Evolutionary conservation across 345 rosid species (phyloP), one percentile per base, ranked within the genome.

Genomic region (Bretschneidera sinensis): DNA sequence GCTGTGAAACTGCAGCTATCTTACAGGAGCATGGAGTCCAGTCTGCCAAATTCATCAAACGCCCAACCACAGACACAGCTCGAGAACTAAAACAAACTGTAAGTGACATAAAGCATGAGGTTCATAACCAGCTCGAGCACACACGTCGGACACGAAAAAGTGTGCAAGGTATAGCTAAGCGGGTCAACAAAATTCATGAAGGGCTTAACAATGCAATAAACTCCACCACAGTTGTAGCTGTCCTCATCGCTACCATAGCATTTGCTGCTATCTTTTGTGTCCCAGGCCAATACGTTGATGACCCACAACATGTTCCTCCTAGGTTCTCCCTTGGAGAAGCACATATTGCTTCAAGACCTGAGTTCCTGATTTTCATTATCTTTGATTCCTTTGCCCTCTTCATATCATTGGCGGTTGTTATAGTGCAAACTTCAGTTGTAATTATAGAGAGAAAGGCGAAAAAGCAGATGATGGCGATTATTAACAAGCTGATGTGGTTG

Each of bases 401-500:
- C 82, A 85, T 94, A 51, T 94, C 99, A 1, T 51, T 94, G 66
- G 99, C 96, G 0, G 96, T 94, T 35, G 99, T 90, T 58, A 89
- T 90, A 33, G 96, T 94, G 56, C 99, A 94, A 66, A 94, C 95
- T n/a, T 94, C 99, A 0, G 72, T 94, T 13, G 96, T 94, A 48
- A 92, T 86, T 14, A 83, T 90, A 53, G 95, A 90, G 79, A 78
- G 89, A 61, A 70, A 78, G 55, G 95, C 91, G 0, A 90, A 94
- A 75, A 88, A 78, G 72, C 82, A 78, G 65, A 78, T 94, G 84
- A 90, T 94, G 96, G 73, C 96, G 0, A 75, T 94, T 49, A 94
- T 94, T 61, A 94, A 90, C 84, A 94, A 94, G 73, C 76, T 94
- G 17, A 86, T 90, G 97, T 90, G 97, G 97, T 60, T 87, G 76